Conservation (phyloP, 2,329 filamentous ascomycete genomes). For the Drechslera avenae region DNA sequence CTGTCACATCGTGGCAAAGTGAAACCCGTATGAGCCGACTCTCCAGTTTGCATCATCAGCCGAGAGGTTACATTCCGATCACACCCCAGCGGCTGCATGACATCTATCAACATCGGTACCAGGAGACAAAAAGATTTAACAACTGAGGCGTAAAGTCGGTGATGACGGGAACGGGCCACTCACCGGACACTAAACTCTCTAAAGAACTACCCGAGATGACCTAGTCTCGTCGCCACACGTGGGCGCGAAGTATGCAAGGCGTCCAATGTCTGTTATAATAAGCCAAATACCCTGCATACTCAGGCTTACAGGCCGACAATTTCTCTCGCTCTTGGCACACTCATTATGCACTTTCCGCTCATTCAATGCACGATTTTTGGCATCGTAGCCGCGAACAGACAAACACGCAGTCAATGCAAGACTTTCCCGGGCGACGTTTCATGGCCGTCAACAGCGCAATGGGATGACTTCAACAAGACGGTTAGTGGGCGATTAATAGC, state of each 20-base stretch:
- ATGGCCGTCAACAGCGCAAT: slow-evolving; percentile 26
- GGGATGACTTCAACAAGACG: slow-evolving; percentile 26
- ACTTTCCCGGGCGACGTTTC: slow-evolving; percentile 28
- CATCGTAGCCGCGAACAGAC: slow-evolving; percentile 6
- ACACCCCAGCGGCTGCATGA: too few species aligned
- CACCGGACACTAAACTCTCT: slow-evolving; percentile 5
- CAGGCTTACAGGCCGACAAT: neutral
- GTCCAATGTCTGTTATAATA: slow-evolving; percentile 6
- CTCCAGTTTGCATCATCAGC: too few species aligned
- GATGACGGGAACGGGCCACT: slow-evolving; percentile 1
- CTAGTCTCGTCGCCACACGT: slow-evolving; percentile 2
- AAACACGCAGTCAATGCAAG: slow-evolving; percentile 20
- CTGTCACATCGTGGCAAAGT: too few species aligned
- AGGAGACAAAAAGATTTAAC: too few species aligned
- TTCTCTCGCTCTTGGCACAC: neutral
- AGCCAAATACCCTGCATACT: neutral
- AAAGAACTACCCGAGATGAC: neutral
- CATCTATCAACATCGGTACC: too few species aligned
- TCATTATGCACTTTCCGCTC: slow-evolving; percentile 6
- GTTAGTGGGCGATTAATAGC: slow-evolving; percentile 24
- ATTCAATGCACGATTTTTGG: slow-evolving; percentile 5
- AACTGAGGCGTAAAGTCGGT: too few species aligned
- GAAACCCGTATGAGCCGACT: too few species aligned
- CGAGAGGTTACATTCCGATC: too few species aligned
- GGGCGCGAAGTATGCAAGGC: neutral